Conservation (phyloP, 306 rosid genomes). For the Psophocarpus tetragonolobus region DNA sequence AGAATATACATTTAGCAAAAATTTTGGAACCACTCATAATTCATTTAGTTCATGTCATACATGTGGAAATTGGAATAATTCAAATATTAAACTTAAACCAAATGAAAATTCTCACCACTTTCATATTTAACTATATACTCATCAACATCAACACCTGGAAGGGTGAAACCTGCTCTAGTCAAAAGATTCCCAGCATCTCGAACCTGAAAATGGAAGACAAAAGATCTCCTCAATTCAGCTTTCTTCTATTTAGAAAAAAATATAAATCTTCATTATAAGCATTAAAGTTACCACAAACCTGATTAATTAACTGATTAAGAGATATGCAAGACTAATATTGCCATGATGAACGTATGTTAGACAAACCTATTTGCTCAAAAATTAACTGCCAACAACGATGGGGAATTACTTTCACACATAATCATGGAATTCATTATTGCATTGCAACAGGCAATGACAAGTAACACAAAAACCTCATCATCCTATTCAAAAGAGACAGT, state of each 20-base stretch:
- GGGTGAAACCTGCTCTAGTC: conserved; percentile 92
- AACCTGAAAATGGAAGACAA: conserved; percentile 53
- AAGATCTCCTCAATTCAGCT: conserved; percentile 21
- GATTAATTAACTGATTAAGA: conserved; percentile 21
- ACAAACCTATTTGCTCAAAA: conserved; percentile 23
- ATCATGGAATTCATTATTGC: neutral
- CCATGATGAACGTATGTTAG: neutral
- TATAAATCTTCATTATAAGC: neutral
- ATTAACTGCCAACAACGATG: conserved; percentile 1
- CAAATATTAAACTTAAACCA: conserved; percentile 14
- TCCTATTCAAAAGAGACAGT: conserved; percentile 17
- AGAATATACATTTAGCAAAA: conserved; percentile 10
- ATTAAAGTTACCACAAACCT: conserved; percentile 17
- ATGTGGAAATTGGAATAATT: conserved; percentile 28
- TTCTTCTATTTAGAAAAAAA: conserved; percentile 15
- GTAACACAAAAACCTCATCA: conserved; percentile 10
- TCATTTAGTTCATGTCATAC: conserved; percentile 10
- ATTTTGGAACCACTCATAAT: conserved; percentile 13
- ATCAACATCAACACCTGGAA: conserved; percentile 96
- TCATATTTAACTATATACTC: conserved; percentile 76
- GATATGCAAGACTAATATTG: neutral
- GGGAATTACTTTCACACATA: conserved; percentile 11
- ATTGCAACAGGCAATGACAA: conserved; percentile 12
- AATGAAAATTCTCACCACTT: conserved; percentile 65
- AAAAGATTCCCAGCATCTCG: conserved; percentile 98